Base-by-base conservation (phyloP, 495 filamentous ascomycete species). In the Talaromyces borbonicus region DNA sequence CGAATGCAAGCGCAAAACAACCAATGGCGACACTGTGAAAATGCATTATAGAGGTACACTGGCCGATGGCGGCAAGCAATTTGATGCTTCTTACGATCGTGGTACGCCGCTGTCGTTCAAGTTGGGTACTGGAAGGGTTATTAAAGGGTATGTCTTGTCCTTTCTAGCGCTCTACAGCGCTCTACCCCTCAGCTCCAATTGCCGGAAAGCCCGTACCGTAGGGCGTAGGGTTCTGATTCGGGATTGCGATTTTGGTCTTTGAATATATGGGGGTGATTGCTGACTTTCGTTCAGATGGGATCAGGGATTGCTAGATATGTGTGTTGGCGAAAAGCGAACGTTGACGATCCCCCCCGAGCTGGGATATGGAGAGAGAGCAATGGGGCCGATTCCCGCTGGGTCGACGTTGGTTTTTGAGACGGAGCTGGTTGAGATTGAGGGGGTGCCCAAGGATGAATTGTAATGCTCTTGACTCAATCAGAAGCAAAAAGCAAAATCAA, bases 11-110 rank as follows among this genome's bases (percentile, higher is more conserved):
- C 84, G 87, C 58, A 87, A 85, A 61, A 82, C 87, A 24, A 52
- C 78, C 52, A 76, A 71, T 30, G 88, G 88, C 56, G 88, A 95
- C 66, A 78, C 61, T 37, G 82, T 97, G 53, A 65, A 70, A 27
- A 87, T 96, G 49, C 85, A 97, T 70, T 97, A 97, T 68, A 73
- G 77, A 26, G 90, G 90, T 47, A 92, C 82, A 0, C 74, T 95
- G 19, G 71, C 59, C 20, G 43, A 57, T 16, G 60, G 64, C 44
- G 73, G 74, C 40, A 60, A 57, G n/a, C 56, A 78, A 47, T 80
- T 80, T 54, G 77, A 80, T 48, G 57, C 69, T 20, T 75, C 66
- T 53, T 94, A 90, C 64, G 76, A 87, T 52, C 80, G 88, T 41
- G 75, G 78, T 23, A 51, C 63, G 40, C 90, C 90, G 0, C 80